Evolutionary conservation across 1,139 yeast genomes (phyloP).

Genomic region (Sugiyamaella xylanicola): DNA sequence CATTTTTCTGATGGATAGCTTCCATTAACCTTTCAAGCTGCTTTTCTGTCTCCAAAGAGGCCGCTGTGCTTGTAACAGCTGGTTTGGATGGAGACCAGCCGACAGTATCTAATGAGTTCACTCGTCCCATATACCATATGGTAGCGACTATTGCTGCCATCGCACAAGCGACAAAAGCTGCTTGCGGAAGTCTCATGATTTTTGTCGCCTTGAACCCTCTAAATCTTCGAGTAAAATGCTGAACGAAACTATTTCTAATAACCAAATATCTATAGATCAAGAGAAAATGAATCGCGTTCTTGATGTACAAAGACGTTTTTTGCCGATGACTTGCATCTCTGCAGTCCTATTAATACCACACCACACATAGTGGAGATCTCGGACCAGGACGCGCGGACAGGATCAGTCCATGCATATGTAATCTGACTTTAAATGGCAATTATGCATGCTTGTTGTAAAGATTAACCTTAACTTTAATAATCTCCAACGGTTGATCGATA

Average conservation of each 20-base stretch:
- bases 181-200: conserved; percentile 12
- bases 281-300: too few species aligned
- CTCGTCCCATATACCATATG: conserved; percentile 2
- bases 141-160: not conserved
- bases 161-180: conserved; percentile 2
- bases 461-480: not conserved
- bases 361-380: too few species aligned
- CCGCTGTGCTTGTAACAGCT: not conserved
- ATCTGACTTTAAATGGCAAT: not conserved
- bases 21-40: conserved; percentile 10
- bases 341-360: too few species aligned
- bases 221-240: too few species aligned
- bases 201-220: too few species aligned
- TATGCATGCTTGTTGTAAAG: not conserved
- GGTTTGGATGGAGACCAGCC: not conserved
- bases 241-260: too few species aligned
- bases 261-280: too few species aligned
- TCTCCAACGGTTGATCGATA: not conserved
- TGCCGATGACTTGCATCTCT: too few species aligned
- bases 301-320: too few species aligned
- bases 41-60: conserved; percentile 1
- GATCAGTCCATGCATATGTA: not conserved
- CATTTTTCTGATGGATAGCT: conserved; percentile 1
- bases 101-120: conserved; percentile 3
- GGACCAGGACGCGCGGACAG: too few species aligned